phyloP scores from a whole-genome alignment of 139 green algal genomes.

The Limnomonas spitsbergensis region DNA sequence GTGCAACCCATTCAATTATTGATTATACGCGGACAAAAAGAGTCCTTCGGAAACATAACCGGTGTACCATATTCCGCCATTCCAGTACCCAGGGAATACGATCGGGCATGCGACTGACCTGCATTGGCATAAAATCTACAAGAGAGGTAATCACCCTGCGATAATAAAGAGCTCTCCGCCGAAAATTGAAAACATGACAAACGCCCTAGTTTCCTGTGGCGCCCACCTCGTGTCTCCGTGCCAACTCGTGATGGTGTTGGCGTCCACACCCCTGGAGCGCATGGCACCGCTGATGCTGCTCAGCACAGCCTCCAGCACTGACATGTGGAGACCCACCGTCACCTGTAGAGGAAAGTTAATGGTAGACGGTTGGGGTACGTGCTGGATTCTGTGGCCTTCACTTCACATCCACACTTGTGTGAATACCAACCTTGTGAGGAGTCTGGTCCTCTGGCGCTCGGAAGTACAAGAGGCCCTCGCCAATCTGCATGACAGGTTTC shows the following conservation, averaged over 20 bases:
- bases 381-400: neutral
- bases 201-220: no score
- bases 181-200: no score
- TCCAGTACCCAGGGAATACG: no score
- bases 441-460: neutral
- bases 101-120: neutral
- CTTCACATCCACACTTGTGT: neutral
- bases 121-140: neutral
- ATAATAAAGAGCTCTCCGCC: no score
- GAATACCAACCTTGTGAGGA: neutral
- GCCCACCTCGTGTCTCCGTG: neutral
- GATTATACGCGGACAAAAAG: no score
- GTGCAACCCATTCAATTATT: no score
- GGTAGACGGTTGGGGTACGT: neutral
- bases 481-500: no score
- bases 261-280: neutral
- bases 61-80: no score
- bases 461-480: neutral
- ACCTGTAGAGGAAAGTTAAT: neutral
- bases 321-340: conserved; percentile 2
- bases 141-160: neutral
- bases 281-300: neutral
- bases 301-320: neutral
- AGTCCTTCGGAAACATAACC: no score
- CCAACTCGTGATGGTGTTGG: neutral